These are phyloP conservation scores for Malus orientalis DNA, from an alignment of 306 rosid species.

Conservation along the genomic window DNA sequence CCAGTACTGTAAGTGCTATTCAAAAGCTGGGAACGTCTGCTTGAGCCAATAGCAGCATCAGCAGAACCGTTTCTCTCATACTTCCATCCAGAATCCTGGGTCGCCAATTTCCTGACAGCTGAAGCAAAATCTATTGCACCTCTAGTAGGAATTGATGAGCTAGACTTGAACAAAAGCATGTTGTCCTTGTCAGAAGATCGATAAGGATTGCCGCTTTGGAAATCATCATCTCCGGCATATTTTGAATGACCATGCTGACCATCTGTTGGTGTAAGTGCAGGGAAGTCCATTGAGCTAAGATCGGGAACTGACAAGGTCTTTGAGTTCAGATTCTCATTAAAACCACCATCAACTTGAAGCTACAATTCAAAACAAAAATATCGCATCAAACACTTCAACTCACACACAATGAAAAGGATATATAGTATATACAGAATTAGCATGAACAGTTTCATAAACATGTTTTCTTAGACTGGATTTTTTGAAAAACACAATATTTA, in stretches of 20 bases:
- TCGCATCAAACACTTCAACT: slow-evolving; percentile 2
- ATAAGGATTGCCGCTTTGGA: slow-evolving; percentile 54
- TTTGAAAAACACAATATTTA: neutral
- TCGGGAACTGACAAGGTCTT: slow-evolving; percentile 69
- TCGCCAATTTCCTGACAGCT: slow-evolving; percentile 85
- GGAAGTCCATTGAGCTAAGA: slow-evolving; percentile 78
- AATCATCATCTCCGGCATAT: slow-evolving; percentile 58
- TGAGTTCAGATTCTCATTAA: slow-evolving; percentile 60
- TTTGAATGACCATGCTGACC: slow-evolving; percentile 47
- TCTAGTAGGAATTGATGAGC: slow-evolving; percentile 58
- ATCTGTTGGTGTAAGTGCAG: slow-evolving; percentile 59
- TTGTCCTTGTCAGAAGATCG: slow-evolving; percentile 58
- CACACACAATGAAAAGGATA: slow-evolving; percentile 6
- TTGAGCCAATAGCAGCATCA: slow-evolving; percentile 70
- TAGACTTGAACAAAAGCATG: slow-evolving; percentile 67
- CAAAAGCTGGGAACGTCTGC: slow-evolving; percentile 60
- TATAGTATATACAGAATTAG: slow-evolving; percentile 1
- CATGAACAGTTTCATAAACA: neutral
- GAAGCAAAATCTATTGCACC: slow-evolving; percentile 83
- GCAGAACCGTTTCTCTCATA: slow-evolving; percentile 66
- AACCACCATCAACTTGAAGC: slow-evolving; percentile 87
- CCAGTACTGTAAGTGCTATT: slow-evolving; percentile 56
- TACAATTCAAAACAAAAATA: slow-evolving; percentile 32
- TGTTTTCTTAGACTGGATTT: neutral
- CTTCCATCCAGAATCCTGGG: slow-evolving; percentile 89